Conservation (phyloP, 768 basidiomycete species). For the Sarcodon sp. region DNA sequence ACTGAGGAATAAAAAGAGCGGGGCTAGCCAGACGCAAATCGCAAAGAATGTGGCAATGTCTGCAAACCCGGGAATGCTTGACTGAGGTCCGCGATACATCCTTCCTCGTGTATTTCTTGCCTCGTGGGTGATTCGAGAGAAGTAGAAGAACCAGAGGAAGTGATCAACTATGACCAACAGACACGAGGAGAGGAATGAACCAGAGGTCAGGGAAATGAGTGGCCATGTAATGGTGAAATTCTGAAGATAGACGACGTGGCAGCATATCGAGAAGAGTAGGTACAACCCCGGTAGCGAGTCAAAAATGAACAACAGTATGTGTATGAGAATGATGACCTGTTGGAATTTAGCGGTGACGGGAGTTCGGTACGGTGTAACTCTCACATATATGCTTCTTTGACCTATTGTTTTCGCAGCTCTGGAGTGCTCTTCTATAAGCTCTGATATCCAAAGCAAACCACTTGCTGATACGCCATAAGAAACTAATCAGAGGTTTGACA, state of each 20-base stretch:
- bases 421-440: constrained; percentile 91
- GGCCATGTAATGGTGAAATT: constrained; percentile 92
- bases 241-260: constrained; percentile 83
- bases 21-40: constrained; percentile 78
- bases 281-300: constrained; percentile 74
- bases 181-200: constrained; percentile 79
- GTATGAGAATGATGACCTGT: constrained; percentile 69
- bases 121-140: constrained; percentile 58
- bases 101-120: constrained; percentile 35
- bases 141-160: constrained; percentile 96
- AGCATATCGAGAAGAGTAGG: constrained; percentile 65
- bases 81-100: constrained; percentile 27
- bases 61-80: constrained; percentile 29
- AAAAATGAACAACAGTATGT: constrained; percentile 62
- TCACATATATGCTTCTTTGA: constrained; percentile 77
- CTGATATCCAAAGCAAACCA: constrained; percentile 87
- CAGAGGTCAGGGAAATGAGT: constrained; percentile 79
- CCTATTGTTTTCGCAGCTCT: constrained; percentile 72
- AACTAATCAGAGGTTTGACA: constrained; percentile 3
- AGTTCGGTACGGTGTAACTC: constrained; percentile 16
- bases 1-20: constrained; percentile 90
- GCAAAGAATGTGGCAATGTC: constrained; percentile 81
- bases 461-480: constrained; percentile 45
- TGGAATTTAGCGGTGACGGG: neutral
- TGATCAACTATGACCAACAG: constrained; percentile 78